These are phyloP conservation scores for Solanum gracilifrons DNA, from an alignment of 257 asterid genomes.

Conservation along the genomic window DNA sequence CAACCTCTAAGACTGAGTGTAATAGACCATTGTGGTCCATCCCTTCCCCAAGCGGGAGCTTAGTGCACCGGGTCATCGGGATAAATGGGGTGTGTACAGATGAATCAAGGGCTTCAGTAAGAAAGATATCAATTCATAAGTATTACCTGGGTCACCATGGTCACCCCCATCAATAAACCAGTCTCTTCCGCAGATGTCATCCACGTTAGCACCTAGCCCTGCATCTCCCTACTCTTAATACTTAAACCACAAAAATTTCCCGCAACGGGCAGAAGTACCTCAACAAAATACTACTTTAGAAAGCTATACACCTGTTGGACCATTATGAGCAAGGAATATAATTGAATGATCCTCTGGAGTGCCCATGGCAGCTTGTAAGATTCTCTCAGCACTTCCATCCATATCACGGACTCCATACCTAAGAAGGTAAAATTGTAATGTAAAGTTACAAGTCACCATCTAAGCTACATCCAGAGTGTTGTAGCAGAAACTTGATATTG, in stretches of 20 bases:
- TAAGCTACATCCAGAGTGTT: not conserved
- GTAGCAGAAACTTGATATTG: not conserved
- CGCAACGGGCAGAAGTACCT: not conserved
- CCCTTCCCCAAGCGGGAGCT: not conserved
- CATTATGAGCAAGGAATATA: constrained; percentile 88
- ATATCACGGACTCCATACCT: constrained; percentile 66
- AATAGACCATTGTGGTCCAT: not conserved
- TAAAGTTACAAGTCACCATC: not conserved
- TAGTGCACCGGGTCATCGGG: not conserved
- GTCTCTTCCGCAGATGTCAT: constrained; percentile 86
- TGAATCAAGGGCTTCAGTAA: not conserved
- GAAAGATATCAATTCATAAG: not conserved
- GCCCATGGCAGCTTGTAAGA: constrained; percentile 50
- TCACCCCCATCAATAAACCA: constrained; percentile 78
- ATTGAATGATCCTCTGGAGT: constrained; percentile 63
- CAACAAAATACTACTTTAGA: not conserved
- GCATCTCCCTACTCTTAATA: constrained; percentile 7
- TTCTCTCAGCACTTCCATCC: constrained; percentile 64
- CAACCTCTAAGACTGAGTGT: not conserved
- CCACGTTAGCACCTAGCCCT: constrained; percentile 66
- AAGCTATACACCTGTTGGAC: constrained; percentile 62
- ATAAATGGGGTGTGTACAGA: not conserved
- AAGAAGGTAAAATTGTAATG: constrained; percentile 1
- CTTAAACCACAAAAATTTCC: not conserved
- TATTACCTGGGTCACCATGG: constrained; percentile 88